Evolutionary conservation across 768 basidiomycete species (phyloP).

Genomic region (Lyophyllum semitale): DNA sequence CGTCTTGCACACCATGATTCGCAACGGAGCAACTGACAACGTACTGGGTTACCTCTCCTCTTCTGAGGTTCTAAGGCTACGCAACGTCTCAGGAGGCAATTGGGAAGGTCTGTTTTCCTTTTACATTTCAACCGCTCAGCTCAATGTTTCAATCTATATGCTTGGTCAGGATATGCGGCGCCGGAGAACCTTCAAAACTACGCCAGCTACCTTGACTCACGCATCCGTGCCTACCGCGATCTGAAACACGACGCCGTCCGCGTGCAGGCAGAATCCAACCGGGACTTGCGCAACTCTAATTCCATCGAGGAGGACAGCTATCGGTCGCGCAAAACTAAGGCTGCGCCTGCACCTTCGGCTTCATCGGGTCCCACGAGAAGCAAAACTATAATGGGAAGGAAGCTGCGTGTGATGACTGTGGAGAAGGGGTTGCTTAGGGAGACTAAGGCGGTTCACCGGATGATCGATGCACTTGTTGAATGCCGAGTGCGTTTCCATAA

Average conservation of each 20-base stretch:
- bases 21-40: constrained; percentile 95
- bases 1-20: constrained; percentile 94
- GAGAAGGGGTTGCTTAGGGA: constrained; percentile 95
- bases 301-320: constrained; percentile 62
- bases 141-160: not conserved
- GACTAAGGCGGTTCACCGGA: constrained; percentile 85
- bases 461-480: constrained; percentile 86
- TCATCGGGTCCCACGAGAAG: constrained; percentile 52
- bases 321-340: constrained; percentile 29
- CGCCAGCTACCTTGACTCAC: constrained; percentile 83
- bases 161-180: constrained; percentile 70
- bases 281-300: constrained; percentile 72
- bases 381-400: constrained; percentile 80
- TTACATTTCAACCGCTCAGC: not conserved
- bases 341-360: constrained; percentile 18
- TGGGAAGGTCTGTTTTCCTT: constrained; percentile 75
- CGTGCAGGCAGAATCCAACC: constrained; percentile 91
- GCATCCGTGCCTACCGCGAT: constrained; percentile 86
- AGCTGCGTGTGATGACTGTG: constrained; percentile 88
- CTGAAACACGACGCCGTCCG: constrained; percentile 93
- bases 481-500: constrained; percentile 68
- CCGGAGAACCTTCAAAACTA: constrained; percentile 89
- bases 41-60: constrained; percentile 82
- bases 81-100: constrained; percentile 75
- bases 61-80: constrained; percentile 77